These are phyloP conservation scores for Dictyostelium capitatum DNA, from an alignment of 78 protist species.

Conservation along the genomic window DNA sequence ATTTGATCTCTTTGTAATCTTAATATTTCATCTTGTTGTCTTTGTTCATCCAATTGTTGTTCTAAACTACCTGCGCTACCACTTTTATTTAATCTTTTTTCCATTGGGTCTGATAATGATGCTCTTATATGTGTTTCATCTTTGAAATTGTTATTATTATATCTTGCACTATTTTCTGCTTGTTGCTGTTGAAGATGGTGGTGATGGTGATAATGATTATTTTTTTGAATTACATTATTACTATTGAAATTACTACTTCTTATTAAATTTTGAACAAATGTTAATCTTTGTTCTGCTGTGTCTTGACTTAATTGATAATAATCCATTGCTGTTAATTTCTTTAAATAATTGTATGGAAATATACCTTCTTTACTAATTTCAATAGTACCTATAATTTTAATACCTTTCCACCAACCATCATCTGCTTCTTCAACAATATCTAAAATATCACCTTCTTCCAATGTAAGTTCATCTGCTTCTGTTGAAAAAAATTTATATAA, in stretches of 20 bases:
- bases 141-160: not conserved
- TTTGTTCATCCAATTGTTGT: constrained; percentile 7
- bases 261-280: not conserved
- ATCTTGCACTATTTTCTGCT: no score
- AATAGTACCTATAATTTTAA: not conserved
- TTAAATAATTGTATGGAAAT: constrained; percentile 62
- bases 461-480: constrained; percentile 43
- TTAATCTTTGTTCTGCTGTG: not conserved
- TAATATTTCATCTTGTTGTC: constrained; percentile 9
- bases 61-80: not conserved
- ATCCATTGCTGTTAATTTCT: constrained; percentile 27
- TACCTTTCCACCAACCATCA: constrained; percentile 82
- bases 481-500: constrained; percentile 64
- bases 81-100: constrained; percentile 8
- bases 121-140: constrained; percentile 40
- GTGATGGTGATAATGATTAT: not conserved
- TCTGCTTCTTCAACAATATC: constrained; percentile 68
- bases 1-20: constrained; percentile 19
- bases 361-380: constrained; percentile 43
- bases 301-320: not conserved
- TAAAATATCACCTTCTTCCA: constrained; percentile 63
- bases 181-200: constrained; percentile 2
- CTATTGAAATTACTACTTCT: no score
- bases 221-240: no score
- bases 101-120: constrained; percentile 31